Percentiles rank a stretch among this genome's conserved stretches.
Evolutionary conservation across 83 land plant genomes (phyloP).

Genomic region (Picea engelmannii): DNA sequence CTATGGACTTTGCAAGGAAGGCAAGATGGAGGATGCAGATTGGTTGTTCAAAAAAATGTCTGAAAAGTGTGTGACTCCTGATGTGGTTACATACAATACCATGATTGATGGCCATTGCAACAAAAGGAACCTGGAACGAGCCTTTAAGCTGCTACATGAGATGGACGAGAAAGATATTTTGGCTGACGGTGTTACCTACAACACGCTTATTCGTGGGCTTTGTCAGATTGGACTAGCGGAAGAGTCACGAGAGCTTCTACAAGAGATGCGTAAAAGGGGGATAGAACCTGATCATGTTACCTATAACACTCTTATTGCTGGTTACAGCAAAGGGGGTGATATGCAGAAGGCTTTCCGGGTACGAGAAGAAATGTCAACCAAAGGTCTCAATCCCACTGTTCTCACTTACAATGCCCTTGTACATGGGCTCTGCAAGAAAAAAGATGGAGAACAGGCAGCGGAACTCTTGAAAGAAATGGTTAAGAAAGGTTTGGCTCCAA

Average conservation of each 20-base stretch:
- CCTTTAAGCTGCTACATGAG: conserved; percentile 53
- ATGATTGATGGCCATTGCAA: conserved; percentile 69
- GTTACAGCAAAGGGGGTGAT: conserved; percentile 47
- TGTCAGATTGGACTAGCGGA: conserved; percentile 45
- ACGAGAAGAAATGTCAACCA: conserved; percentile 49
- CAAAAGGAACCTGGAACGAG: conserved; percentile 51
- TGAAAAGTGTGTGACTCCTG: conserved; percentile 46
- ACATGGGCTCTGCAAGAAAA: conserved; percentile 45
- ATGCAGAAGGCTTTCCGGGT: conserved; percentile 49
- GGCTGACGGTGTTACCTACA: conserved; percentile 60
- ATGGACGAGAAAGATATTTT: conserved; percentile 49
- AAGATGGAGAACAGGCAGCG: conserved; percentile 40
- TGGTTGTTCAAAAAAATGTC: conserved; percentile 35
- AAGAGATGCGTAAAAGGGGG: conserved; percentile 48
- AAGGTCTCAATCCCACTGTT: conserved; percentile 46
- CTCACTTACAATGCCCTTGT: conserved; percentile 58
- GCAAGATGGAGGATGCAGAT: conserved; percentile 55
- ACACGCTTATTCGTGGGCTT: conserved; percentile 61
- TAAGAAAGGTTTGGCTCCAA: conserved; percentile 51
- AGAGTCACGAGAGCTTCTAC: conserved; percentile 40
- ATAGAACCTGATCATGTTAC: conserved; percentile 49
- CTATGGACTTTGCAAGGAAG: conserved; percentile 53
- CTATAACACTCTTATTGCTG: conserved; percentile 61
- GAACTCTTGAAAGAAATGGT: conserved; percentile 57
- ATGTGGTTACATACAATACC: conserved; percentile 50